Evolutionary conservation across 768 basidiomycete genomes (phyloP), one percentile per base, ranked within the genome.

Genomic region (Glaciozyma antarctica): DNA sequence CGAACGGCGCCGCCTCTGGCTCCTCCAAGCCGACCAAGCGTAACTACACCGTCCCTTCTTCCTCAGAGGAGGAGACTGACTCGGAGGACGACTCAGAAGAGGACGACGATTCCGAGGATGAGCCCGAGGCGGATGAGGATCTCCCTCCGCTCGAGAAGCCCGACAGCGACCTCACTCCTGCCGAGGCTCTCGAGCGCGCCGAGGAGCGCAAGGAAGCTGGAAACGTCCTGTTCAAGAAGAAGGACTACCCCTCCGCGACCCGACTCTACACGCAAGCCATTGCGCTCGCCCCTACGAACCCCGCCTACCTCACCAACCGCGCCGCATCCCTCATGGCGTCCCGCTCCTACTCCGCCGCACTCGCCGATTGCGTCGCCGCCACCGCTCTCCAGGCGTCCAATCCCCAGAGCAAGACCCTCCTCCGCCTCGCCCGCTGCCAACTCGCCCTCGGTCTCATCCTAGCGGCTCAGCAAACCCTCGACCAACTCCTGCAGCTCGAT

Each of bases 281-380:
- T 74, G 84, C 83, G 63, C 77, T 86, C 69, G 83, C 83, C 65
- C 76, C 84, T 0, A 71, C 78, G 5, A 87, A 91, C 75, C 84
- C 89, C 0, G 81, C 86, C 4, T 92, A 87, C 73, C 79, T 86
- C 67, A 88, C 88, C 0, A 93, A 93, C 75, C 84, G 90, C 34
- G 90, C 90, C 0, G 90, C 90, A 0, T 85, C 89, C 3, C 83
- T 86, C 74, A 92, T 93, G 83, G 83, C 84, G 0, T 74, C 88
- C 58, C 90, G 90, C 74, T 83, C 83, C 43, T 92, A 86, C 80
- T 80, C 83, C 41, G 77, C 79, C 0, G 90, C 90, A 0, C 79
- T 91, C 22, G 81, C 81, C 45, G 90, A 93, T 73, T 91, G 88
- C 73, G 88, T 88, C 75, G 80, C 80, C 44, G 90, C 89, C 6